Evolutionary conservation across 768 basidiomycete species (phyloP), one percentile per base, ranked within the genome.

Genomic region (Coprinopsis strossmayeri): DNA sequence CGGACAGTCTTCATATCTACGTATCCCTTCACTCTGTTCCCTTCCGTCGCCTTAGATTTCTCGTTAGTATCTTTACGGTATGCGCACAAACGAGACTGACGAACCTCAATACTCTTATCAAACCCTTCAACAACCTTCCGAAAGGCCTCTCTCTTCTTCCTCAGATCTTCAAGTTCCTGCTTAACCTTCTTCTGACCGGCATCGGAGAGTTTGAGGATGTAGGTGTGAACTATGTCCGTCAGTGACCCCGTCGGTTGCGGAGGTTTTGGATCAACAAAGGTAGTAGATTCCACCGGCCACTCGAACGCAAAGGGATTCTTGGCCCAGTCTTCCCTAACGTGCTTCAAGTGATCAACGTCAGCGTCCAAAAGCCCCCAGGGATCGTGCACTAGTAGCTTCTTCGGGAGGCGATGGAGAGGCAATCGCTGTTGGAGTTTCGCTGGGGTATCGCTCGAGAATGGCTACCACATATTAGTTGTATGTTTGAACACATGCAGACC

Each of bases 311-410:
- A 10, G 11, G 4, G 15, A 39, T 34, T 25, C 20, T 17, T 38
- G 38, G 17, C 41, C 21, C 5, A n/a, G 32, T 13, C n/a, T 38
- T 52, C 48, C 4, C 13, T 10, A 2, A 38, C 34, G 28, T 34
- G 37, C 7, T 23, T 9, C 10, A 38, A 20, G 7, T 38, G 11
- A 5, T 9, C 7, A 5, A 7, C 12, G 17, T 26, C 5, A 3
- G 62, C 62, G 25, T 49, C 15, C 24, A 74, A 63, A 7, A 69
- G 34, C 45, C 57, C 55, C 53, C 62, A 72, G 0, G 74, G 73
- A 48, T 74, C 73, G 47, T 76, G 73, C 1, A 76, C 70, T 20
- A 68, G 51, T 7, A 76, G 60, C 17, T 56, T 70, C 54, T 67
- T 50, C 0, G 75, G 75, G 17, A 72, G 62, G 3, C 69, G 56